A percentile compares a stretch with the other conserved stretches of the same genome.
phyloP scores from a whole-genome alignment of 257 asterid species.

The Buddleja alternifolia region DNA sequence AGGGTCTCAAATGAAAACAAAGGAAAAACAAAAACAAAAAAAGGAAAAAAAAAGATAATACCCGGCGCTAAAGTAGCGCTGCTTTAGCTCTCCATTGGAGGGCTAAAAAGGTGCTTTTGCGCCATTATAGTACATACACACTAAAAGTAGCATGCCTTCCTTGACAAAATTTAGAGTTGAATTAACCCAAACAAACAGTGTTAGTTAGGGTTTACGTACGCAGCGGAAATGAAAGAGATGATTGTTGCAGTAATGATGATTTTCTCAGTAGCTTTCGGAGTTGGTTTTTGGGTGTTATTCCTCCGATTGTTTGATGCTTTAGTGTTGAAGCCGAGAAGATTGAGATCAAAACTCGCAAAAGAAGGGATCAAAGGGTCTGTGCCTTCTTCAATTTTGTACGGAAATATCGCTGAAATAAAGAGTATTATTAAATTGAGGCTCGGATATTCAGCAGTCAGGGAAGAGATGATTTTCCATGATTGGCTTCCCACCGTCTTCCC shows the following conservation, averaged over 20 bases:
- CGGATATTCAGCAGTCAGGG: constrained; percentile 6
- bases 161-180: too few relatives aligned
- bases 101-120: too few relatives aligned
- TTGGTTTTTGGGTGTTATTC: constrained; percentile 19
- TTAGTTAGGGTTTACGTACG: too few relatives aligned
- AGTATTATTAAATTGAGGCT: constrained; percentile 25
- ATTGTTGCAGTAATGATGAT: constrained; percentile 9
- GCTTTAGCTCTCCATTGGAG: too few relatives aligned
- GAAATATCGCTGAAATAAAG: constrained; percentile 65
- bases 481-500: constrained; percentile 62
- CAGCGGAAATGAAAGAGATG: too few relatives aligned
- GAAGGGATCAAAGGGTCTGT: constrained; percentile 73
- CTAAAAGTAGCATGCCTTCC: too few relatives aligned
- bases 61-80: too few relatives aligned
- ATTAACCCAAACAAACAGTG: too few relatives aligned
- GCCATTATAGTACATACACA: too few relatives aligned
- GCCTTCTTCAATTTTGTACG: constrained; percentile 56
- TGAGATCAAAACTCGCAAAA: constrained; percentile 46
- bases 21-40: too few relatives aligned
- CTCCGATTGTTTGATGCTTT: constrained; percentile 28
- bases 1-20: too few relatives aligned
- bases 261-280: constrained; percentile 38
- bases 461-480: constrained; percentile 34
- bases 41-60: too few relatives aligned
- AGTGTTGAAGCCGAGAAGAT: constrained; percentile 43